A percentile compares a stretch with the other conserved stretches of the same genome.
phyloP scores from a whole-genome alignment of 768 basidiomycete genomes.

The Amanita thiersii region DNA sequence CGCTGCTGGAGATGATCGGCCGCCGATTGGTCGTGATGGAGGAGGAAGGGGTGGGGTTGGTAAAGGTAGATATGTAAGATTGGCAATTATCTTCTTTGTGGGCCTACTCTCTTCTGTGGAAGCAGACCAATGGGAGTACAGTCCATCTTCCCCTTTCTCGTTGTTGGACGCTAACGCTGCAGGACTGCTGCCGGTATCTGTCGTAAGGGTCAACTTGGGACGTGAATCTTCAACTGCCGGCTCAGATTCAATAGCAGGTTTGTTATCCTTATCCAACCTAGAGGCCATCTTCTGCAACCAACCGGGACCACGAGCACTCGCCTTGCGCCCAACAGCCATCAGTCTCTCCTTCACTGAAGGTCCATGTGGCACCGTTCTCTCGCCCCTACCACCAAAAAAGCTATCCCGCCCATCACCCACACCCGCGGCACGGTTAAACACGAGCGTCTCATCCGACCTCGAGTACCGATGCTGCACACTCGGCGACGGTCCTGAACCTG shows the following conservation, averaged over 20 bases:
- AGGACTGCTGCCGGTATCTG: slow-evolving; percentile 8
- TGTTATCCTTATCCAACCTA: too few relatives aligned
- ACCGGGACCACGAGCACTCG: slow-evolving; percentile 9
- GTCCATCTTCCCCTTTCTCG: not conserved
- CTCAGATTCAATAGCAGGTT: slow-evolving; percentile 10
- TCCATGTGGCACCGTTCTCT: slow-evolving; percentile 9
- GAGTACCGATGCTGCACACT: too few relatives aligned
- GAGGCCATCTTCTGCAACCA: too few relatives aligned
- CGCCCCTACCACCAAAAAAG: slow-evolving; percentile 24
- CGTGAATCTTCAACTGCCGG: slow-evolving; percentile 12
- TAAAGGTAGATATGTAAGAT: slow-evolving; percentile 9
- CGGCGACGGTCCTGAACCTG: slow-evolving; percentile 11
- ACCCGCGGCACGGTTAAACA: slow-evolving; percentile 15
- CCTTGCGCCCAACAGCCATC: slow-evolving; percentile 36
- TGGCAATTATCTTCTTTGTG: too few relatives aligned
- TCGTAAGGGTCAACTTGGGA: too few relatives aligned
- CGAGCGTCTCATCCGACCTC: slow-evolving; percentile 5
- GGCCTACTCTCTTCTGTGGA: slow-evolving; percentile 20
- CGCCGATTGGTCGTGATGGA: too few relatives aligned
- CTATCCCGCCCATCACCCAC: slow-evolving; percentile 40
- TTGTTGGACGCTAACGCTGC: too few relatives aligned
- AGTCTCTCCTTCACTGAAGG: slow-evolving; percentile 30
- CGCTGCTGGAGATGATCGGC: too few relatives aligned
- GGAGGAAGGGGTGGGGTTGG: not conserved
- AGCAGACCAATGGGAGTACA: slow-evolving; percentile 27